Conservation (phyloP, 2,329 filamentous ascomycete genomes). For the Penicillium freii region DNA sequence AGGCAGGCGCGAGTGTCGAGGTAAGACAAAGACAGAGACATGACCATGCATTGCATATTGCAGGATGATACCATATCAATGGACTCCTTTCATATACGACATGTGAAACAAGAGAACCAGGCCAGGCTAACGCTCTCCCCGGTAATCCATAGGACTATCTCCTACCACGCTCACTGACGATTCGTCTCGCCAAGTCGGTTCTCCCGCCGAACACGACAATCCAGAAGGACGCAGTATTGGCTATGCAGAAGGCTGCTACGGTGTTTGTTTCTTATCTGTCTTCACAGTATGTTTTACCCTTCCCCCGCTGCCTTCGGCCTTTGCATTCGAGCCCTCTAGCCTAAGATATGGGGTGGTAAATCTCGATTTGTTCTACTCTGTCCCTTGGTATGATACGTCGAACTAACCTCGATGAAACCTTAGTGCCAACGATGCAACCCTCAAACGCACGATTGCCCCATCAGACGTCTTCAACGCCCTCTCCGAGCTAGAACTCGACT, state of each 20-base stretch:
- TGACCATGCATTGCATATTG: background rate
- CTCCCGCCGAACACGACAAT: slow-evolving; percentile 64
- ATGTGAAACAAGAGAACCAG: background rate
- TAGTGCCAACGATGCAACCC: slow-evolving; percentile 61
- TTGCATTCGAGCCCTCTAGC: background rate
- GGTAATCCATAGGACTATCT: slow-evolving; percentile 54
- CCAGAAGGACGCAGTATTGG: slow-evolving; percentile 63
- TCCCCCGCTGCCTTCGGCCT: background rate
- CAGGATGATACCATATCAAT: background rate
- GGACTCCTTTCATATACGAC: background rate
- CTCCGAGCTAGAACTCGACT: slow-evolving; percentile 60
- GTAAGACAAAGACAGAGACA: slow-evolving; percentile 22
- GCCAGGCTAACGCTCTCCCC: background rate
- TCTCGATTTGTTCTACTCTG: background rate
- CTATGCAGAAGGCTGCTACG: slow-evolving; percentile 64
- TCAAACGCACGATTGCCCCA: slow-evolving; percentile 62
- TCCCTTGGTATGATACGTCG: background rate
- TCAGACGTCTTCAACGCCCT: slow-evolving; percentile 61
- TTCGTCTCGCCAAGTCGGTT: slow-evolving; percentile 62
- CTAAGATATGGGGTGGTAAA: background rate
- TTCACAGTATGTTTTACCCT: slow-evolving; percentile 49
- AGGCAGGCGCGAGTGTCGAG: slow-evolving; percentile 42
- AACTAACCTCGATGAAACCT: slow-evolving; percentile 8
- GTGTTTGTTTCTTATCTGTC: slow-evolving; percentile 66
- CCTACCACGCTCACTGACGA: slow-evolving; percentile 61